Evolutionary conservation across 495 filamentous ascomycete species (phyloP), one percentile per base, ranked within the genome.

Genomic region (Barbatosphaeria neglecta): DNA sequence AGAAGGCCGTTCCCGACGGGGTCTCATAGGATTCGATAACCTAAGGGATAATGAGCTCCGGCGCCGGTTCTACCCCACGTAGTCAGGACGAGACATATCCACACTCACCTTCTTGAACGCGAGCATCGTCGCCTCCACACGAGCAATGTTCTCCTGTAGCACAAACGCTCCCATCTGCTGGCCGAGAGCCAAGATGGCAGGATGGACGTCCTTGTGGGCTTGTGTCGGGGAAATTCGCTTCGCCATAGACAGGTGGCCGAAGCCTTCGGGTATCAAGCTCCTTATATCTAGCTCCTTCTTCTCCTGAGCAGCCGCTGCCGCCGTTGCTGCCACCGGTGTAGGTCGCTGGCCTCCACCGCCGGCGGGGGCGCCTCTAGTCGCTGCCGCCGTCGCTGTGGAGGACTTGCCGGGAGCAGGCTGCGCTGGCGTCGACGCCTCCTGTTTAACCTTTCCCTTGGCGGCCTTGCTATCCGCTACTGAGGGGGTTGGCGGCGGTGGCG

Each of bases 1-100:
- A 78, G 28, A 98, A 74, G 3, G 89, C 87, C 47, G 81, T 87
- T 15, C 81, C 81, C 18, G 79, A 66, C 13, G 93, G 92, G 0
- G 90, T 97, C 18, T 80, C 86, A 56, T 98, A 98, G 17, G 86
- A 81, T 61, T 90, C 78, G 44, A 98, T 90, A 42, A 95, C 85
- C 84, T 95, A 45, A 17, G 6, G 16, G 6, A 15, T 11, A 10
- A 15, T 35, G 5, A 35, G 31, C 9, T 15, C 2, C 5, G 31
- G 13, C 9, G n/a, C n/a, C n/a, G n/a, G n/a, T n/a, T n/a, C n/a
- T n/a, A n/a, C n/a, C n/a, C n/a, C n/a, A n/a, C n/a, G n/a, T 33
- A 9, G 4, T 4, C 9, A 6, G 28, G 28, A 6, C 6, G 4
- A 24, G 25, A 27, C 16, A 13, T 16, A 70, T 73, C 54, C 67